Conservation (phyloP, 345 rosid genomes). For the Populus deltoides region DNA sequence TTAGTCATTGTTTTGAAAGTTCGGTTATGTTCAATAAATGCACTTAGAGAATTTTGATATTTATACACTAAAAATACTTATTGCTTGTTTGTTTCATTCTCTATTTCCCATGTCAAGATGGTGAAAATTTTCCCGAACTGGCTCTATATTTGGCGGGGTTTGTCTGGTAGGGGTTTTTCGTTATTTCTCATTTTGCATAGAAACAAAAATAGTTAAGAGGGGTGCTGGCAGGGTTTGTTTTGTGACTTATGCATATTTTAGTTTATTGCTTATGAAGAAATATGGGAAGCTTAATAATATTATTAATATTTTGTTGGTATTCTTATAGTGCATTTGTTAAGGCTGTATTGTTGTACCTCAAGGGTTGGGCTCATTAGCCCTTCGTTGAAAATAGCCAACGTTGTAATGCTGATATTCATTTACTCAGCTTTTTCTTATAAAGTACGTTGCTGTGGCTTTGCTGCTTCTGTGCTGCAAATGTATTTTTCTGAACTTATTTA, state of each 20-base stretch:
- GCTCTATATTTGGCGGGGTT: not conserved
- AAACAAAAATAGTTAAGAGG: not conserved
- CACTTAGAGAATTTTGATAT: not conserved
- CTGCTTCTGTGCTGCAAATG: not conserved
- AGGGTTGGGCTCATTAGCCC: not conserved
- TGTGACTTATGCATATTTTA: not conserved
- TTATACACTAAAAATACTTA: not conserved
- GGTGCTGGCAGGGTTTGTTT: not conserved
- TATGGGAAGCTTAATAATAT: not conserved
- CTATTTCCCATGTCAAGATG: not conserved
- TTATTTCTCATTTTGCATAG: not conserved
- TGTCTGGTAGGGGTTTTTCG: not conserved
- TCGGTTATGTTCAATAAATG: not conserved
- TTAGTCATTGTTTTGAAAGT: not conserved
- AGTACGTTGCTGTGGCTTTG: not conserved
- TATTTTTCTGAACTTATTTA: not conserved
- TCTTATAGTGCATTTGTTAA: not conserved
- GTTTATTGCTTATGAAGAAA: not conserved
- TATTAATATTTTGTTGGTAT: not conserved
- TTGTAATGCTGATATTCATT: not conserved
- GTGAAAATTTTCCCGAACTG: not conserved
- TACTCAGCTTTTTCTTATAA: not conserved
- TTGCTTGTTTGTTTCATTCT: not conserved
- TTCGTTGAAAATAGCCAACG: not conserved
- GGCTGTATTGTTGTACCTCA: not conserved